A percentile compares a stretch with the other conserved stretches of the same genome.
phyloP scores from a whole-genome alignment of 495 filamentous ascomycete species.

The Penicillium angulare region DNA sequence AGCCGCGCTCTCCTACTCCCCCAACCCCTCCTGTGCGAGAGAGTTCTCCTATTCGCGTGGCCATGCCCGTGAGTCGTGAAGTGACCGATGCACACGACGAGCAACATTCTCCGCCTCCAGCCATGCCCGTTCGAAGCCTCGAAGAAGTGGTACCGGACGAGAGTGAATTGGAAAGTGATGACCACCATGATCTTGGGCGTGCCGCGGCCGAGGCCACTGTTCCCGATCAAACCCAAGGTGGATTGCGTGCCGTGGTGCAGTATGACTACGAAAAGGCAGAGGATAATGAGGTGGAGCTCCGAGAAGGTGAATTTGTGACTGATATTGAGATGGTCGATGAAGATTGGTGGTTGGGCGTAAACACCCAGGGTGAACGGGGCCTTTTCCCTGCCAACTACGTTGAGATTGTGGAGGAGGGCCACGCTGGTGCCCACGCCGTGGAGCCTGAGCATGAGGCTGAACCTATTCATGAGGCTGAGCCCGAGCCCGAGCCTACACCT shows the following conservation, averaged over 20 bases:
- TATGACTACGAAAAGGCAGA: slow-evolving; percentile 98
- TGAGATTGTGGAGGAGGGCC: slow-evolving; percentile 68
- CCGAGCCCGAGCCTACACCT: slow-evolving; percentile 8
- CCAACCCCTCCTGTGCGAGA: slow-evolving; percentile 53
- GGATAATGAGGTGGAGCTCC: slow-evolving; percentile 90
- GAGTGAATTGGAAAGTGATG: slow-evolving; percentile 61
- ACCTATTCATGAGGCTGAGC: slow-evolving; percentile 15
- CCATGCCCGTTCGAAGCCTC: slow-evolving; percentile 57
- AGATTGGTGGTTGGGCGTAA: slow-evolving; percentile 97
- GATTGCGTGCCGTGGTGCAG: slow-evolving; percentile 72
- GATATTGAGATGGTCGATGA: slow-evolving; percentile 96
- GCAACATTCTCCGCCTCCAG: slow-evolving; percentile 45
- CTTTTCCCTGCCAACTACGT: slow-evolving; percentile 98
- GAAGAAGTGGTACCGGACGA: slow-evolving; percentile 60
- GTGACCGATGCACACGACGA: slow-evolving; percentile 51
- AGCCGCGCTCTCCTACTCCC: slow-evolving; percentile 60
- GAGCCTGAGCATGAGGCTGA: slow-evolving; percentile 12
- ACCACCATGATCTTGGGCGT: slow-evolving; percentile 63
- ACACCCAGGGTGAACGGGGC: slow-evolving; percentile 73
- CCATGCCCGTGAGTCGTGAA: slow-evolving; percentile 76
- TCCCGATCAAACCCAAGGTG: slow-evolving; percentile 31
- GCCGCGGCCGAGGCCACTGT: slow-evolving; percentile 56
- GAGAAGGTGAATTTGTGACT: slow-evolving; percentile 88
- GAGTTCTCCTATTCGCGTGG: slow-evolving; percentile 77
- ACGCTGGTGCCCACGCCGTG: slow-evolving; percentile 24